Evolutionary conservation across 2,329 filamentous ascomycete species (phyloP).

Genomic region (Cytospora chrysosperma): DNA sequence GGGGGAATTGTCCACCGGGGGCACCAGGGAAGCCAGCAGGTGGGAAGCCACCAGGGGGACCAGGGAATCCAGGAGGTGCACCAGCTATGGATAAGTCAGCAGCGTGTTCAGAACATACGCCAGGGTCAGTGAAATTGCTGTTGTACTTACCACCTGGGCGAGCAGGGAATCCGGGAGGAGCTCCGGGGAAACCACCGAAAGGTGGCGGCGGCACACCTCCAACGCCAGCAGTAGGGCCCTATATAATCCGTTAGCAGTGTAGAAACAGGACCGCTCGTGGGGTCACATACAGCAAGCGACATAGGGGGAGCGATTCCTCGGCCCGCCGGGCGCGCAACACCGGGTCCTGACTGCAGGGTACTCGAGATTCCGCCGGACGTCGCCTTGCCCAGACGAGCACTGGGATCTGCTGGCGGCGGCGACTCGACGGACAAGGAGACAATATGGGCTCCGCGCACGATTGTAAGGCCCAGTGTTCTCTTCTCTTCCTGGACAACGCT

Average conservation of each 20-base stretch:
- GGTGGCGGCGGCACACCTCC: constrained; percentile 64
- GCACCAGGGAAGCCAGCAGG: constrained; percentile 43
- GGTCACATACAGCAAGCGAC: constrained; percentile 68
- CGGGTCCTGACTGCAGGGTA: constrained; percentile 77
- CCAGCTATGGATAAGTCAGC: constrained; percentile 39
- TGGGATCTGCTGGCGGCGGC: constrained; percentile 90
- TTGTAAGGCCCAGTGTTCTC: constrained; percentile 91
- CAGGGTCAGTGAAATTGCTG: constrained; percentile 8
- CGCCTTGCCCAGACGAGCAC: constrained; percentile 79
- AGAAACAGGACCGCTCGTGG: not conserved
- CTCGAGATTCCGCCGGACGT: constrained; percentile 67
- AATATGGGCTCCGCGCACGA: constrained; percentile 91
- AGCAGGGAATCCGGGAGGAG: constrained; percentile 52
- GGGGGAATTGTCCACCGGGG: constrained; percentile 45
- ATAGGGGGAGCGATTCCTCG: constrained; percentile 70
- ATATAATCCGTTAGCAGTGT: constrained; percentile 27
- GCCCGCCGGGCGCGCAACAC: constrained; percentile 87
- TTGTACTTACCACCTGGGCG: constrained; percentile 54
- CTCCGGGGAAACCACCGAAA: constrained; percentile 53
- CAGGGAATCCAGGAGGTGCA: constrained; percentile 50
- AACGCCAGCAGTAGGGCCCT: constrained; percentile 83
- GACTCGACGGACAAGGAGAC: constrained; percentile 95
- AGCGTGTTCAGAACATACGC: constrained; percentile 32
- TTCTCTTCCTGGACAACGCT: constrained; percentile 92
- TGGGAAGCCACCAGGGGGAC: constrained; percentile 43